phyloP scores from a whole-genome alignment of 164 flowering plant genomes.

The Buxus sempervirens region DNA sequence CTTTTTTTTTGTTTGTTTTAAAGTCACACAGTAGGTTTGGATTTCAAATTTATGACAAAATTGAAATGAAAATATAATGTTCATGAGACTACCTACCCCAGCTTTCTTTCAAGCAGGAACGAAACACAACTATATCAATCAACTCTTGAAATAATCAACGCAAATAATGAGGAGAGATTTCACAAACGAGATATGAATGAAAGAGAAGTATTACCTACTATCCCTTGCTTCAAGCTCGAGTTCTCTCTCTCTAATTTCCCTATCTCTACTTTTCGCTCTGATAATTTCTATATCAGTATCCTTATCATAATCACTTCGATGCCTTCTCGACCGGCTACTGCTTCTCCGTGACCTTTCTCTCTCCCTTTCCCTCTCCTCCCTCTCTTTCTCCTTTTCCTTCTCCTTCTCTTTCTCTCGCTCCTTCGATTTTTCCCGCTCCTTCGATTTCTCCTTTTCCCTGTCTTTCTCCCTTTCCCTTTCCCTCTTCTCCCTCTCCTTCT shows the following conservation, averaged over 20 bases:
- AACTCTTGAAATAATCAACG: neutral
- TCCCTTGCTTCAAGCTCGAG: conserved; percentile 35
- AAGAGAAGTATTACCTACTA: conserved; percentile 38
- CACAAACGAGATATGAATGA: neutral
- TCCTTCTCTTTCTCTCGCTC: conserved; percentile 16
- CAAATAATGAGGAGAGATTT: neutral
- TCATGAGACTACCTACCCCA: neutral
- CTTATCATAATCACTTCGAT: conserved; percentile 18
- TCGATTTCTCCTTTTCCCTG: conserved; percentile 19
- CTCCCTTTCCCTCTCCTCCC: conserved; percentile 11
- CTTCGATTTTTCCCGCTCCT: conserved; percentile 3
- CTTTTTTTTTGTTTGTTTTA: too few relatives aligned
- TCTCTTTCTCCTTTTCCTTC: conserved; percentile 13
- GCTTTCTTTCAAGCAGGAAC: neutral
- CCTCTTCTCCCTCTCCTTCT: neutral
- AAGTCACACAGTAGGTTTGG: neutral
- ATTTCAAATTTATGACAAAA: neutral
- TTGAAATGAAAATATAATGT: neutral
- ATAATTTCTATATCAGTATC: conserved; percentile 12
- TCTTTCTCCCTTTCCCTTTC: conserved; percentile 14
- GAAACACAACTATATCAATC: neutral
- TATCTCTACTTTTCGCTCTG: conserved; percentile 24
- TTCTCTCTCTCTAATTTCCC: conserved; percentile 35
- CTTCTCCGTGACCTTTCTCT: conserved; percentile 31
- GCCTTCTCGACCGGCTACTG: conserved; percentile 33